Percentiles rank a stretch among this genome's conserved stretches.
Evolutionary conservation across 345 rosid species (phyloP).

Genomic region (Arabidopsis thaliana): DNA sequence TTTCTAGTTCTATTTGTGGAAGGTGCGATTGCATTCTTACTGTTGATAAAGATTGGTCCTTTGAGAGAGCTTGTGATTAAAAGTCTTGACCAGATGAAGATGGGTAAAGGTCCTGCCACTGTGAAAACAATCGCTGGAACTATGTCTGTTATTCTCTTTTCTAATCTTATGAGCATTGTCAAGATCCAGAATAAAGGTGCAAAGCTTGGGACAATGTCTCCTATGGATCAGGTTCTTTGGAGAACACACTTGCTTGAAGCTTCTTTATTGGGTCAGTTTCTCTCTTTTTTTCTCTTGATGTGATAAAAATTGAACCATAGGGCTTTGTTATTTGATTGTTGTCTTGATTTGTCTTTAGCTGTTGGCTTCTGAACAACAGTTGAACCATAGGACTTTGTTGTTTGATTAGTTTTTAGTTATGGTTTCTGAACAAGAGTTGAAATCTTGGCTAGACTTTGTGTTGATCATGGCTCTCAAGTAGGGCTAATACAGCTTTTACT

Average conservation of each 20-base stretch:
- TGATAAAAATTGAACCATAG: background rate
- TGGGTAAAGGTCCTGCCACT: constrained; percentile 94
- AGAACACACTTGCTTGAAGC: constrained; percentile 98
- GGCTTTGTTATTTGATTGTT: background rate
- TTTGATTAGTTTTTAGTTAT: background rate
- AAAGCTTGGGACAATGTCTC: constrained; percentile 97
- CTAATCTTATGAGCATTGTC: constrained; percentile 79
- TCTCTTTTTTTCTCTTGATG: background rate
- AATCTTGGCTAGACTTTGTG: constrained; percentile 14
- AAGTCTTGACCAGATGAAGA: constrained; percentile 85
- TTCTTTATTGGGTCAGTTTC: constrained; percentile 74
- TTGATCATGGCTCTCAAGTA: background rate
- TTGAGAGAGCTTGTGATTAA: constrained; percentile 89
- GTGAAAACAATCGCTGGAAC: constrained; percentile 93
- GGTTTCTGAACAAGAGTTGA: constrained; percentile 12
- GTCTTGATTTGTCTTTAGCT: constrained; percentile 2
- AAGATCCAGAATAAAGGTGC: constrained; percentile 99
- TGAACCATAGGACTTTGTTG: background rate
- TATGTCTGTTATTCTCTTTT: constrained; percentile 81
- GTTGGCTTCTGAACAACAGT: constrained; percentile 3
- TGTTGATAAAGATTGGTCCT: constrained; percentile 85
- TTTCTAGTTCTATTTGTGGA: constrained; percentile 82
- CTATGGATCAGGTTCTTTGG: constrained; percentile 99
- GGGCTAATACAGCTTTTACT: background rate
- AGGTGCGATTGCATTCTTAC: constrained; percentile 67